Evolutionary conservation across 2,329 filamentous ascomycete species (phyloP).

Genomic region (Pezicula radicicola): DNA sequence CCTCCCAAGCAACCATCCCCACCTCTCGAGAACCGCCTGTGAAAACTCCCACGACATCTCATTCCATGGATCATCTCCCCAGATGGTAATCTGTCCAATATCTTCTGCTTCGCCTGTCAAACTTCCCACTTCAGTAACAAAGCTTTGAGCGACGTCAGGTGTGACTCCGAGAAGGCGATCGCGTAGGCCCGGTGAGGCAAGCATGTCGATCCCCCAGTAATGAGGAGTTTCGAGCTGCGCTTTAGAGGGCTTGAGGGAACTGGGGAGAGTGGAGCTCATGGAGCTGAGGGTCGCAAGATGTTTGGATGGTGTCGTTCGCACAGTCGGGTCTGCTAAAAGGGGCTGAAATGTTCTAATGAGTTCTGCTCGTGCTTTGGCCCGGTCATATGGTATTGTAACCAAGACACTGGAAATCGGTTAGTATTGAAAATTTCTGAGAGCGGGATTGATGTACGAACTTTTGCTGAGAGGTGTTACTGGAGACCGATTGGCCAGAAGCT

Average conservation of each 20-base stretch:
- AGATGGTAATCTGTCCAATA: conserved; percentile 36
- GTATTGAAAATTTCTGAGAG: conserved; percentile 7
- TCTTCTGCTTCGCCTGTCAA: conserved; percentile 33
- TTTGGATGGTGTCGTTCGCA: conserved; percentile 29
- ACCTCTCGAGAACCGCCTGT: conserved; percentile 33
- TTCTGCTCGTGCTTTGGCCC: conserved; percentile 30
- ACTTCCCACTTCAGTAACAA: conserved; percentile 34
- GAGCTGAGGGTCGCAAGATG: conserved; percentile 29
- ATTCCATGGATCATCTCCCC: conserved; percentile 38
- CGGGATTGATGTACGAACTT: conserved; percentile 11
- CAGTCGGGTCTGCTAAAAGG: conserved; percentile 30
- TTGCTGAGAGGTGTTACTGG: background rate
- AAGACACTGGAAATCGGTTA: conserved; percentile 24
- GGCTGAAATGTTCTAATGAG: conserved; percentile 32
- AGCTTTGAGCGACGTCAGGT: conserved; percentile 32
- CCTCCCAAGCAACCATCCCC: conserved; percentile 35
- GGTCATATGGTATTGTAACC: conserved; percentile 29
- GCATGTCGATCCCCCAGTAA: conserved; percentile 38
- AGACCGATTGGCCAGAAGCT: conserved; percentile 7
- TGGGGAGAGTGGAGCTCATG: conserved; percentile 30
- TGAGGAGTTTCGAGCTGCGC: conserved; percentile 36
- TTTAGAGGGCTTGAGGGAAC: conserved; percentile 32
- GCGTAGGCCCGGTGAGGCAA: conserved; percentile 36
- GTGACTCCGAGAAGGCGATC: conserved; percentile 33
- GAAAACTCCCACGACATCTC: conserved; percentile 41